These are phyloP conservation scores for Ogataea polymorpha DNA, from an alignment of 805 yeast species.

Conservation along the genomic window DNA sequence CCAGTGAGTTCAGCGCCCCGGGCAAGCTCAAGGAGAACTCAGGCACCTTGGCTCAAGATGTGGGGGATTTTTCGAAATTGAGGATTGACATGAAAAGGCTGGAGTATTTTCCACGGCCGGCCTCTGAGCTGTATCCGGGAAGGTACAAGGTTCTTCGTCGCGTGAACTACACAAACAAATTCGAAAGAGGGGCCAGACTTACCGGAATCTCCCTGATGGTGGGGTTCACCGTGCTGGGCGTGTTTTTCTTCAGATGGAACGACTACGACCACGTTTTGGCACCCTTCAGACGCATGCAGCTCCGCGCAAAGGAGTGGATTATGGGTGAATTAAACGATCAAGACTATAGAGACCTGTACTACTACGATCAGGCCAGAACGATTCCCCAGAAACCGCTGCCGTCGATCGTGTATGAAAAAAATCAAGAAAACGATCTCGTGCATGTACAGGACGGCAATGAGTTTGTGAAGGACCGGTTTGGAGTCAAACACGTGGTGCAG, in stretches of 20 bases:
- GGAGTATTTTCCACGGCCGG: conserved; percentile 77
- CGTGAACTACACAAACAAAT: conserved; percentile 48
- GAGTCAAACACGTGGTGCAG: conserved; percentile 62
- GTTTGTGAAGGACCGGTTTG: conserved; percentile 60
- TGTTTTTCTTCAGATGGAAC: conserved; percentile 81
- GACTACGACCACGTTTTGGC: conserved; percentile 75
- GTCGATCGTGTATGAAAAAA: conserved; percentile 37
- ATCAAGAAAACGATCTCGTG: conserved; percentile 30
- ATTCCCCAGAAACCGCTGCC: conserved; percentile 38
- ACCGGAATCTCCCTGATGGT: conserved; percentile 51
- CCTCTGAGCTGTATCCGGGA: conserved; percentile 71
- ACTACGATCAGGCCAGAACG: conserved; percentile 38
- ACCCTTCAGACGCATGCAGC: conserved; percentile 59
- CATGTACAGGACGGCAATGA: conserved; percentile 38
- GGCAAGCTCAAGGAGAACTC: conserved; percentile 49
- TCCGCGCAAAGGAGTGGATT: conserved; percentile 51
- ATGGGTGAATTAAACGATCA: conserved; percentile 53
- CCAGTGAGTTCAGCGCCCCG: conserved; percentile 73
- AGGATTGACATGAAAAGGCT: conserved; percentile 71
- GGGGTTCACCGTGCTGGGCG: conserved; percentile 52
- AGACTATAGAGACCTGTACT: conserved; percentile 61
- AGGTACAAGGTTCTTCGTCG: conserved; percentile 68
- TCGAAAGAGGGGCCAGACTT: conserved; percentile 58
- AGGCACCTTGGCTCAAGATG: conserved; percentile 53
- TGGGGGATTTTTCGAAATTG: conserved; percentile 64